Evolutionary conservation across 805 yeast genomes (phyloP).

Genomic region (Sporopachydermia lactativora): DNA sequence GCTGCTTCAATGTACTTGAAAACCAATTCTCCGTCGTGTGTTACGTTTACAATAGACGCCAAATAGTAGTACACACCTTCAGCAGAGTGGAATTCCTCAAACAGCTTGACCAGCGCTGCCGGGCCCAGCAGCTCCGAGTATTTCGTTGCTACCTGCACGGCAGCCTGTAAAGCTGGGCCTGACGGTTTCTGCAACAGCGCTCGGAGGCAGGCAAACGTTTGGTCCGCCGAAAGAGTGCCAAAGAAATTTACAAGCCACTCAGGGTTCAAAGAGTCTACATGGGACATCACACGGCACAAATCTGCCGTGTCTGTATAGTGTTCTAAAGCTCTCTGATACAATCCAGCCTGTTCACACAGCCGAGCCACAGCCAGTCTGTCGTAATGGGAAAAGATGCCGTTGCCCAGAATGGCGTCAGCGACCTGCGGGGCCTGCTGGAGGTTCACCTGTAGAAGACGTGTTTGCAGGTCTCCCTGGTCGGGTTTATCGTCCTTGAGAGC

Average conservation of each 20-base stretch:
- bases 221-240: conserved; percentile 90
- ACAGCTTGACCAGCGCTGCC: conserved; percentile 67
- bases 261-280: conserved; percentile 64
- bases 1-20: conserved; percentile 94
- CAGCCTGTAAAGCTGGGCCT: conserved; percentile 82
- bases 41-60: conserved; percentile 82
- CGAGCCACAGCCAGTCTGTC: conserved; percentile 89
- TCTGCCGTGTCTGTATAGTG: conserved; percentile 91
- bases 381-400: conserved; percentile 88
- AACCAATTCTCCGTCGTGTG: conserved; percentile 91
- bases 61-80: conserved; percentile 94
- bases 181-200: conserved; percentile 71
- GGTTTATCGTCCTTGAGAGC: conserved; percentile 91
- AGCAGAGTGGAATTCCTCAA: conserved; percentile 82
- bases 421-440: conserved; percentile 96
- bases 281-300: conserved; percentile 87
- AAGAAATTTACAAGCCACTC: conserved; percentile 92
- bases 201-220: conserved; percentile 72
- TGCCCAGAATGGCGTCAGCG: conserved; percentile 96
- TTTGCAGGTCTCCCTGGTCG: conserved; percentile 90
- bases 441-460: conserved; percentile 85
- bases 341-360: conserved; percentile 91
- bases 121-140: conserved; percentile 91
- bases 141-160: conserved; percentile 92
- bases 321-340: conserved; percentile 90